A percentile compares a stretch with the other conserved stretches of the same genome.
Conservation (phyloP, 192 early-diverging fungal species). For the Backusella macrospora region DNA sequence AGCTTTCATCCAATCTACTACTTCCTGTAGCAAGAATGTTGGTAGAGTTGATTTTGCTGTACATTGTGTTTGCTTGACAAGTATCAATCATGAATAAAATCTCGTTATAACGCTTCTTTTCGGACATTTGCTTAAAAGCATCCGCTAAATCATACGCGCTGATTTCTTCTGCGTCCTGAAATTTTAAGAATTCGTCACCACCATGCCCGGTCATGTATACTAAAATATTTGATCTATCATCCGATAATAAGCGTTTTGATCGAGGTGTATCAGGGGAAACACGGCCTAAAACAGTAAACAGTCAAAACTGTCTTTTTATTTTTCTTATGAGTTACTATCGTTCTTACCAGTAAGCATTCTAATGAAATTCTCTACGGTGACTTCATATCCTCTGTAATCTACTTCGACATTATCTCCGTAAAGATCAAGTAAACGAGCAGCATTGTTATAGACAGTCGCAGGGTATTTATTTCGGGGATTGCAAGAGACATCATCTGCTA, state of each 20-base stretch:
- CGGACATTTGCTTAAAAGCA: constrained; percentile 97
- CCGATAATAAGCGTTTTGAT: constrained; percentile 92
- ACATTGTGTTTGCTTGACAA: constrained; percentile 99
- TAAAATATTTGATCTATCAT: constrained; percentile 94
- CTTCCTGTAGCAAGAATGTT: constrained; percentile 94
- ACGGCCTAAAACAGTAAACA: constrained; percentile 58
- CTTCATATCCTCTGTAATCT: constrained; percentile 98
- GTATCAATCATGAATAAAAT: constrained; percentile 99
- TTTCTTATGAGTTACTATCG: background rate
- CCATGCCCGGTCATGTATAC: constrained; percentile 99
- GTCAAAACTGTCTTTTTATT: background rate
- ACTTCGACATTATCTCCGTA: constrained; percentile 98
- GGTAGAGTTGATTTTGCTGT: constrained; percentile 87
- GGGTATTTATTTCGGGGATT: constrained; percentile 93
- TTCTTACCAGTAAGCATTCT: constrained; percentile 80
- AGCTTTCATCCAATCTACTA: constrained; percentile 83
- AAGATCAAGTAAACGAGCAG: constrained; percentile 76
- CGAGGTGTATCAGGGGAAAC: constrained; percentile 86
- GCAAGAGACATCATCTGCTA: constrained; percentile 98
- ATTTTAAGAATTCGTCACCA: constrained; percentile 98
- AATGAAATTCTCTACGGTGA: constrained; percentile 98
- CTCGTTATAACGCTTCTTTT: constrained; percentile 94
- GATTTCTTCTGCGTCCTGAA: constrained; percentile 98
- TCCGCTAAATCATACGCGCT: constrained; percentile 94
- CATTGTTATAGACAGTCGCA: constrained; percentile 93